These are phyloP conservation scores for Apophysomyces elegans DNA, from an alignment of 371 early-diverging fungal species.

Conservation along the genomic window DNA sequence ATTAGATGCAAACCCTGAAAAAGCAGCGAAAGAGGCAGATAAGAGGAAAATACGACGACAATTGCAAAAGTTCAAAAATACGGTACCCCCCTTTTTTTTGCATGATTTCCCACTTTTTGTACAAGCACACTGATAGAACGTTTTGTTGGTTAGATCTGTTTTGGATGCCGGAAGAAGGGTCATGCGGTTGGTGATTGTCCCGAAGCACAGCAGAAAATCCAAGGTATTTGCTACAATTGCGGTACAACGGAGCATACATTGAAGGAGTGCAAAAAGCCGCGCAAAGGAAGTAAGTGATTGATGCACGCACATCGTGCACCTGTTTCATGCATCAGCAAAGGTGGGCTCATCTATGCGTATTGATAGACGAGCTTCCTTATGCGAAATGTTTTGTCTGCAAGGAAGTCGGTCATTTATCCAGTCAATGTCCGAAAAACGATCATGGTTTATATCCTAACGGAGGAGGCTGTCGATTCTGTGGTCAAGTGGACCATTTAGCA, in stretches of 20 bases:
- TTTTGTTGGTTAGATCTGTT: conserved; percentile 64
- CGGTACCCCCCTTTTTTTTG: conserved; percentile 28
- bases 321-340: background rate
- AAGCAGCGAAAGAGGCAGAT: conserved; percentile 3
- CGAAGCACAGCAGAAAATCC: conserved; percentile 47
- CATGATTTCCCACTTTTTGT: conserved; percentile 5
- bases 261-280: conserved; percentile 70
- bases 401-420: conserved; percentile 81
- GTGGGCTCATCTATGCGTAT: no score
- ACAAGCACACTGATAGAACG: background rate
- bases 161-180: conserved; percentile 82
- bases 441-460: conserved; percentile 92
- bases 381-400: conserved; percentile 91
- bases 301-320: background rate
- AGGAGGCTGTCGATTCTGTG: conserved; percentile 88
- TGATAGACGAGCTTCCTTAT: conserved; percentile 56
- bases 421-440: conserved; percentile 84
- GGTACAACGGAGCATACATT: conserved; percentile 85
- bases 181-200: conserved; percentile 86
- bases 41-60: conserved; percentile 9
- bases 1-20: background rate
- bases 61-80: conserved; percentile 34
- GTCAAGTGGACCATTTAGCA: conserved; percentile 82
- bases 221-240: conserved; percentile 86
- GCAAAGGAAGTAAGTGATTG: conserved; percentile 54